Evolutionary conservation across 2,329 filamentous ascomycete genomes (phyloP), one percentile per base, ranked within the genome.

Genomic region (Exophiala phaeomuriformis): DNA sequence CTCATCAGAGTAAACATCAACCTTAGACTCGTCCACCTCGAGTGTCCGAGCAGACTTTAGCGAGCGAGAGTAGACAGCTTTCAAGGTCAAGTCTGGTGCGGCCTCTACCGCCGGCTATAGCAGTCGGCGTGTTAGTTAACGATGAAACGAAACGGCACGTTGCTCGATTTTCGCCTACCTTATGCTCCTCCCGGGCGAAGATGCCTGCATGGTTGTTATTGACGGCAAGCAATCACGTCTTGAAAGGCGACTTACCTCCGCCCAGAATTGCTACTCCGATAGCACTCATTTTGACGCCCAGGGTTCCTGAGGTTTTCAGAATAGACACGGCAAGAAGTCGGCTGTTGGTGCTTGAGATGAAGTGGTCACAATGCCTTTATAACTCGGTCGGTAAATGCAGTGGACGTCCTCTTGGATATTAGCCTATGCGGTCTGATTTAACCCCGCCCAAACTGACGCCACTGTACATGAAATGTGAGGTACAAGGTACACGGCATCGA

Each of bases 1-100:
- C 55, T 82, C 79, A 9, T 80, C 77, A 36, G 78, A 79, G 67
- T 81, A 82, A 47, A 82, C 64, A 31, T 77, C 76, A 9, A 81
- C 66, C 10, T 64, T 63, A 0, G 66, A 58, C 0, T 68, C 63
- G 7, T 65, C 65, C 33, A 65, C 63, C 12, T 63, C 64, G 7
- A 77, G 68, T 2, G 61, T 64, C 53, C 76, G 64, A n/a, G 79
- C 79, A 3, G 79, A 81, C 37, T 73, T 71, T 5, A 77, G 66
- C 4, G 77, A 77, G 43, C 79, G 76, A n/a, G 79, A 82, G 66
- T 80, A 83, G 56, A 82, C 71, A 12, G 80, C 80, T 64, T 77
- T 79, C 33, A 83, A 67, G 2, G 65, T 61, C 6, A 82, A 67
- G 33, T 64, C 63, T 29, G 68, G 58, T 27, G 72, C 69, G 12